These are phyloP conservation scores for Aspergillus sclerotiicarbonarius DNA, from an alignment of 495 filamentous ascomycete species.

Conservation along the genomic window DNA sequence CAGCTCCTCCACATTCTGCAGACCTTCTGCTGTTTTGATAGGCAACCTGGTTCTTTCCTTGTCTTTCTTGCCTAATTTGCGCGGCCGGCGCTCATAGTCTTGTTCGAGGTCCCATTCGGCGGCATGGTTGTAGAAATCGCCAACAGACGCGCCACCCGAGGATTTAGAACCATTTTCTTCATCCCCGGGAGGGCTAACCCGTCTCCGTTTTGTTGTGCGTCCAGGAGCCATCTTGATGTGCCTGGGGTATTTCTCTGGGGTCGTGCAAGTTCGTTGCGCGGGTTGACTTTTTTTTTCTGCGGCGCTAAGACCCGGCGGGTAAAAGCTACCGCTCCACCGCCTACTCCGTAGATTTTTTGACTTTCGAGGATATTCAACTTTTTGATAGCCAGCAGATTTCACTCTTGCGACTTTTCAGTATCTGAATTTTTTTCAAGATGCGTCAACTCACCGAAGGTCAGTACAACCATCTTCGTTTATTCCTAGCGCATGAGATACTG, in stretches of 20 bases:
- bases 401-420: not conserved
- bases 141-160: slow-evolving; percentile 23
- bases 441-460: slow-evolving; percentile 64
- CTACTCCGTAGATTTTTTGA: slow-evolving; percentile 19
- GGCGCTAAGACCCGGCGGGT: slow-evolving; percentile 25
- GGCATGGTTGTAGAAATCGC: slow-evolving; percentile 41
- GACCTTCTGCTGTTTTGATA: slow-evolving; percentile 74
- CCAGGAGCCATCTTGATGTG: slow-evolving; percentile 43
- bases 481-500: not conserved
- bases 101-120: slow-evolving; percentile 85
- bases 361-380: slow-evolving; percentile 16
- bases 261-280: slow-evolving; percentile 17
- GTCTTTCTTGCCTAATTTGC: slow-evolving; percentile 68
- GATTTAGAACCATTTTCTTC: slow-evolving; percentile 36
- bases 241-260: slow-evolving; percentile 19
- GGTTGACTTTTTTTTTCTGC: slow-evolving; percentile 24
- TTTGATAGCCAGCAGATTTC: not conserved
- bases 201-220: slow-evolving; percentile 52
- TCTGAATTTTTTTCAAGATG: slow-evolving; percentile 46
- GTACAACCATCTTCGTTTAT: not conserved
- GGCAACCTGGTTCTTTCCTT: slow-evolving; percentile 74
- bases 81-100: slow-evolving; percentile 76
- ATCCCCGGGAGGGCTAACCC: slow-evolving; percentile 51
- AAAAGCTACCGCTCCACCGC: slow-evolving; percentile 16
- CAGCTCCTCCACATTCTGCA: slow-evolving; percentile 56